phyloP scores from a whole-genome alignment of 2,329 filamentous ascomycete genomes.

The Myriosclerotinia curreyana region DNA sequence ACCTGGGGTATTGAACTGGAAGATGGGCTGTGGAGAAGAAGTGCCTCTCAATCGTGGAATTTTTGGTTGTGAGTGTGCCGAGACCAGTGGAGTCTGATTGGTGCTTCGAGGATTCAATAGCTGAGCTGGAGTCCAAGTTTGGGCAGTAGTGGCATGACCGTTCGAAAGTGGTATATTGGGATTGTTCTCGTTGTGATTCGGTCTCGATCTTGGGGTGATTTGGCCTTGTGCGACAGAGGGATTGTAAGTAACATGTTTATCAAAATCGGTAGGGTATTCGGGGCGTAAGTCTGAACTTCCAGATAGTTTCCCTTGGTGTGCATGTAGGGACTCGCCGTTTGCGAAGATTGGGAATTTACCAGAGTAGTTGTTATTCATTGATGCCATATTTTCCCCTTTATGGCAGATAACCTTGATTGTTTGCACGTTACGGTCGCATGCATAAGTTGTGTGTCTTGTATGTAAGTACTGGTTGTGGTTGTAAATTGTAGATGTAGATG shows the following conservation, averaged over 20 bases:
- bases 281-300: constrained; percentile 29
- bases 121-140: constrained; percentile 44
- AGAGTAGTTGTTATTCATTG: constrained; percentile 39
- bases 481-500: not conserved
- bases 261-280: constrained; percentile 17
- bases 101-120: constrained; percentile 45
- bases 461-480: constrained; percentile 23
- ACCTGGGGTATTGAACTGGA: constrained; percentile 38
- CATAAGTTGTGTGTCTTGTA: constrained; percentile 30
- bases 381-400: constrained; percentile 35
- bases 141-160: constrained; percentile 10
- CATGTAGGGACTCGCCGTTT: constrained; percentile 17
- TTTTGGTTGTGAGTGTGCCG: constrained; percentile 19
- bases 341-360: constrained; percentile 34
- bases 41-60: constrained; percentile 21
- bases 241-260: constrained; percentile 18
- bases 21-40: constrained; percentile 28
- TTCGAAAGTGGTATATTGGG: constrained; percentile 11
- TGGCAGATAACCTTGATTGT: not conserved
- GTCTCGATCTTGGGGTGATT: constrained; percentile 31
- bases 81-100: constrained; percentile 4
- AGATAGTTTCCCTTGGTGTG: constrained; percentile 18
- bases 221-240: constrained; percentile 30
- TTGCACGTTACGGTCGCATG: constrained; percentile 32
- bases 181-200: constrained; percentile 13